These are phyloP conservation scores for Ogataea pini DNA, from an alignment of 805 yeast genomes.

Conservation along the genomic window DNA sequence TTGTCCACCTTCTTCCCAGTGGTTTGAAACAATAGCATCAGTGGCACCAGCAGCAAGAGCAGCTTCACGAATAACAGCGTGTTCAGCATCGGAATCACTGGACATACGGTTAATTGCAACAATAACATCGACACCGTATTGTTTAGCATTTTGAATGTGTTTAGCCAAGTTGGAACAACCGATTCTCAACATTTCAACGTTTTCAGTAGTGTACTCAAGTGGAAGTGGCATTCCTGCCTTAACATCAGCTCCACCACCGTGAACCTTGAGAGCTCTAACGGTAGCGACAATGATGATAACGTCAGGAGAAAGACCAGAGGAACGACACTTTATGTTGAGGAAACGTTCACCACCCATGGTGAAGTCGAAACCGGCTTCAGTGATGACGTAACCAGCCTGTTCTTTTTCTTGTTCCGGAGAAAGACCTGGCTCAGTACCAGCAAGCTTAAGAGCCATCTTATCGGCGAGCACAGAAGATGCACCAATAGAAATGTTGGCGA, in stretches of 20 bases:
- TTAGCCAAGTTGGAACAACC: conserved; percentile 90
- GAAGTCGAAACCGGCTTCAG: conserved; percentile 98
- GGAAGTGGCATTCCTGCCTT: conserved; percentile 92
- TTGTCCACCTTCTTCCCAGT: conserved; percentile 94
- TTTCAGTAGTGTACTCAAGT: conserved; percentile 74
- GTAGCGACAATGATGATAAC: conserved; percentile 94
- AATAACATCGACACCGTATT: conserved; percentile 87
- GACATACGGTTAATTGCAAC: conserved; percentile 91
- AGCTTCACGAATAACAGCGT: conserved; percentile 74
- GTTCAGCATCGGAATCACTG: conserved; percentile 79
- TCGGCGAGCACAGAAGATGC: conserved; percentile 95
- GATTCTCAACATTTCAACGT: conserved; percentile 69
- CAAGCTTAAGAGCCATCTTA: conserved; percentile 85
- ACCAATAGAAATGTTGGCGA: conserved; percentile 96
- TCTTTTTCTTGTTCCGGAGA: conserved; percentile 33
- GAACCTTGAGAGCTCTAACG: conserved; percentile 92
- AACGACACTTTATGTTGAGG: conserved; percentile 91
- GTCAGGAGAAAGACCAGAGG: conserved; percentile 86
- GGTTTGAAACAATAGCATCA: conserved; percentile 87
- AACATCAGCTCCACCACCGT: conserved; percentile 97
- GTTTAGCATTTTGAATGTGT: conserved; percentile 83
- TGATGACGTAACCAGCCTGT: conserved; percentile 82
- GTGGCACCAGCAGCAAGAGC: conserved; percentile 90
- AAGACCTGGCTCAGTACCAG: conserved; percentile 59
- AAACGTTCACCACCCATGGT: conserved; percentile 99